These are phyloP conservation scores for Cyclanthera cordifolia DNA, from an alignment of 306 rosid genomes.

Conservation along the genomic window DNA sequence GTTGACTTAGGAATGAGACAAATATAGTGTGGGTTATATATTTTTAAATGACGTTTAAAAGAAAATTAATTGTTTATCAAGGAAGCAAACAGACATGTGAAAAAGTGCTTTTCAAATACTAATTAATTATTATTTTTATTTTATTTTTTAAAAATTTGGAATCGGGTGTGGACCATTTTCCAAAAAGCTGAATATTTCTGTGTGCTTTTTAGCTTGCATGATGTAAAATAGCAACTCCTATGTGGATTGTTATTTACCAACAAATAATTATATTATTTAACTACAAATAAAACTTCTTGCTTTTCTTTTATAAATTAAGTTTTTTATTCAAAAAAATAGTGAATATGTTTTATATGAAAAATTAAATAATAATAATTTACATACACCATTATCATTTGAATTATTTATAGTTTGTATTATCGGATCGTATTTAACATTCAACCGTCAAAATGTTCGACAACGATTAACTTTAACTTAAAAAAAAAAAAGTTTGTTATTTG, in stretches of 20 bases:
- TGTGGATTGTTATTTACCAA: background rate
- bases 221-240: background rate
- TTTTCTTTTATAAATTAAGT: background rate
- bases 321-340: no score
- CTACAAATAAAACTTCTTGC: background rate
- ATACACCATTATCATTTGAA: no score
- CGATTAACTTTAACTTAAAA: no score
- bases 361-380: no score
- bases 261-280: background rate
- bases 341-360: no score
- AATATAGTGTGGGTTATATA: background rate
- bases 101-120: background rate
- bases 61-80: background rate
- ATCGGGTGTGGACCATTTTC: background rate
- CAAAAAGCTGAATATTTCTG: background rate
- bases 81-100: background rate
- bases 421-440: no score
- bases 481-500: no score
- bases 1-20: conserved; percentile 3
- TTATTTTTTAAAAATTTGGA: no score
- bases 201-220: background rate
- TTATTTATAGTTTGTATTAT: no score
- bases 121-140: background rate
- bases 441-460: no score
- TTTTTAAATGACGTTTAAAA: background rate